Evolutionary conservation across 352 stramenopile species (phyloP), one percentile per base, ranked within the genome.

Genomic region (Globisporangium nagaii): DNA sequence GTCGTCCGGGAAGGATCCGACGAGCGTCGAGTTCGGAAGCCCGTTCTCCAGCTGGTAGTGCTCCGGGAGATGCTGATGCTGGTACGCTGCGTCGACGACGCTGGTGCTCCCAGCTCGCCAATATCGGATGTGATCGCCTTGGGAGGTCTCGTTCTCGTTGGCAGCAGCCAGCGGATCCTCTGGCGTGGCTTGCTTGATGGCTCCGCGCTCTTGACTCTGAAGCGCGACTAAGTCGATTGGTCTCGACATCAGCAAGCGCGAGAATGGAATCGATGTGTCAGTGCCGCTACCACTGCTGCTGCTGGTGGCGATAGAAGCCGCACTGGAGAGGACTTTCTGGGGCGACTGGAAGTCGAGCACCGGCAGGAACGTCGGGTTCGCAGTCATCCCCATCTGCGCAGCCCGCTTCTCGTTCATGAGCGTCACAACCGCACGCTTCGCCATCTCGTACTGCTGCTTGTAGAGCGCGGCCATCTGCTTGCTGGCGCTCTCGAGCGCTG

Each of bases 371-470:
- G 51, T 49, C 17, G 62, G 24, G 5, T 43, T 52, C 13, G 27
- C 17, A 6, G 65, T 45, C 20, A 36, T 46, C 4, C 62, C 56
- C 13, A 66, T 55, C 45, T 76, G 44, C 7, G 44, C 63, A 10
- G 62, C 44, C 12, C 60, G 44, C 51, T 82, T 84, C 28, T 84
- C 70, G 27, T 85, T 83, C 68, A 86, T 62, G 13, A 81, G 45
- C 4, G 74, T 55, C 3, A 67, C 66, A 15, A 79, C 60, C 17
- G 62, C 68, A n/a, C 53, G 61, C 15, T 75, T 70, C 0, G 77
- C 75, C 24, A 66, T 30, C 2, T 58, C 28, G 19, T 70, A 63
- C 37, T 86, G 74, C 12, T 75, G 51, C 0, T n/a, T 51, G 37
- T 78, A 75, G 4, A 78, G 35, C 10, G 40, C 47, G 1, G 47